Conservation (phyloP, 2,329 filamentous ascomycete species). For the Fusarium coffeatum region DNA sequence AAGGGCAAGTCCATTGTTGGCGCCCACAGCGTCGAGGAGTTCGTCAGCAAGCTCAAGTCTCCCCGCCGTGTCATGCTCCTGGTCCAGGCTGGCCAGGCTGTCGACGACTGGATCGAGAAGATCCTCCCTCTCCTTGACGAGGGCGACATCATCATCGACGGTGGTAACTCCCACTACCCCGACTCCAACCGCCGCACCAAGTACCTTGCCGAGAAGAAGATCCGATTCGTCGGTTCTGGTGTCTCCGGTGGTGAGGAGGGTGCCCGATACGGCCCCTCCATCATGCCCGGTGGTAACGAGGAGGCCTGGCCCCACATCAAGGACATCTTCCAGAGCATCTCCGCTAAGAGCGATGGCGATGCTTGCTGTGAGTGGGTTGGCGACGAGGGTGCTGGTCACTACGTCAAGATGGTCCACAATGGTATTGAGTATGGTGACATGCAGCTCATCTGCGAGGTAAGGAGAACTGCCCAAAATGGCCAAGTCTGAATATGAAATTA, state of each 20-base stretch:
- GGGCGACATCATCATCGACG: conserved; percentile 99
- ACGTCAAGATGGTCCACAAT: conserved; percentile 99
- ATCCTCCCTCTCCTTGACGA: conserved; percentile 84
- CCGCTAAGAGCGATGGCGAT: conserved; percentile 97
- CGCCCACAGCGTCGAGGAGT: conserved; percentile 93
- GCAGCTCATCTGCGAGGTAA: conserved; percentile 98
- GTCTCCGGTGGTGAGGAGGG: conserved; percentile 99
- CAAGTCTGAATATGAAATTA: conserved; percentile 16
- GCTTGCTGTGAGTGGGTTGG: conserved; percentile 99
- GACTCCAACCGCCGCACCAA: conserved; percentile 97
- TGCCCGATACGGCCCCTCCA: conserved; percentile 94
- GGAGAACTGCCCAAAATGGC: conserved; percentile 41
- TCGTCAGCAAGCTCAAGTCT: conserved; percentile 95
- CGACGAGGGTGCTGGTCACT: conserved; percentile 99
- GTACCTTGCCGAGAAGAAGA: conserved; percentile 87
- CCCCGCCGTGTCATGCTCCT: conserved; percentile 98
- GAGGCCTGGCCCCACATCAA: conserved; percentile 98
- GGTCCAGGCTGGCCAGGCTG: conserved; percentile 97
- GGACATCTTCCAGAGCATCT: conserved; percentile 97
- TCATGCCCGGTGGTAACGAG: conserved; percentile 99
- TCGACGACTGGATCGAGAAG: conserved; percentile 98
- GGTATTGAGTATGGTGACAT: conserved; percentile 99
- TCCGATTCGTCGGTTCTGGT: conserved; percentile 96
- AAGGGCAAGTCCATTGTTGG: conserved; percentile 96
- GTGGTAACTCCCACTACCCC: conserved; percentile 98